Evolutionary conservation across 768 basidiomycete genomes (phyloP), one percentile per base, ranked within the genome.

Genomic region (Trametes sanguinea): DNA sequence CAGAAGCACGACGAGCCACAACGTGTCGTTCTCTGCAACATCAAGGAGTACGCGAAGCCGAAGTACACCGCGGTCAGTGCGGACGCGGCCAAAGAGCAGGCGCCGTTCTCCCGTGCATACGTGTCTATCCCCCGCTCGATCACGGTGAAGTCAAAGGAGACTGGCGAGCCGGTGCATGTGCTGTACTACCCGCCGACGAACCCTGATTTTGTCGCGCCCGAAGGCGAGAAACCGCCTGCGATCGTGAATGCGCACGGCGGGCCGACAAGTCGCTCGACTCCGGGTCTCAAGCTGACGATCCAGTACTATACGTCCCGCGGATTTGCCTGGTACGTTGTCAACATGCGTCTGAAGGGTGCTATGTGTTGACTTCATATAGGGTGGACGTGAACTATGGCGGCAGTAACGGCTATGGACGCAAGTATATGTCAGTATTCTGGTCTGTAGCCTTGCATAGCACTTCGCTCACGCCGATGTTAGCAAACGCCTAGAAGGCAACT

Each of bases 351-450:
- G 10, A 22, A n/a, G n/a, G n/a, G n/a, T n/a, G n/a, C n/a, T n/a
- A n/a, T 55, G 44, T 35, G 1, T 37, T 65, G n/a, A 63, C 43
- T 6, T 16, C 6, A 43, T 42, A 6, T 60, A 85, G 88, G 83
- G 66, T 89, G 39, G 88, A 89, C 56, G 89, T 94, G 45, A 88
- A 93, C 67, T 88, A 91, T 62, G 82, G 89, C 1, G 92, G 91
- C 0, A 89, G 88, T 0, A 83, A 84, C 4, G 86, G 90, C 0
- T 91, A 87, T 67, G 92, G 92, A 0, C 81, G 88, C 4, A 75
- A 77, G 46, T 93, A 90, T 69, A 83, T 82, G 79, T 79, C 59
- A 57, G 77, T 22, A 29, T 33, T 22, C 14, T 16, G 16, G 27
- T 43, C 30, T 46, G 17, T 22, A 33, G 13, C n/a, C 33, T 33